Base-by-base conservation (phyloP, 306 rosid genomes). In the Oemleria cerasiformis region DNA sequence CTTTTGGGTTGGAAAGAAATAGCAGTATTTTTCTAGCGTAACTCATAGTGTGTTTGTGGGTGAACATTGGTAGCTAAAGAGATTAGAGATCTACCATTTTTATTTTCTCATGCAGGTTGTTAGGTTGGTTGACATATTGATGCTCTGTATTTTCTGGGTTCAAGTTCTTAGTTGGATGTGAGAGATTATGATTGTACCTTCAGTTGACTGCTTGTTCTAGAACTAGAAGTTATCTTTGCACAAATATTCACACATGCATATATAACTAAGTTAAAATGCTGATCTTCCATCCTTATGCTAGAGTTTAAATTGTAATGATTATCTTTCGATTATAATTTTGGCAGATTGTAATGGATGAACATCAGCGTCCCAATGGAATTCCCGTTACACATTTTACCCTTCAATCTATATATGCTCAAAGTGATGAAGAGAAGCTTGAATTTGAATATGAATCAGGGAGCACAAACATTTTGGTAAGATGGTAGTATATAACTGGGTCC, bases 321-420 rank as follows among this genome's bases (percentile, higher is more conserved):
- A 39, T 55, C 6, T 44, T n/a, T 50, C 19, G 2, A 14, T 75
- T 72, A 20, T 68, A 30, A 58, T 72, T 67, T 77, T 81, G 83
- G 77, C 85, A 93, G 98, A 88, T 93, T 85, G 92, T 93, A 72
- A 93, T 93, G 98, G 98, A 93, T 79, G 98, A 93, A 83, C 92
- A 93, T 70, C 92, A 86, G 82, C 88, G 96, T 43, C 59, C 97
- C 58, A 91, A 91, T 86, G 98, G 98, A 76, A 93, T 93, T 68
- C 92, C 98, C 0, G 88, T 91, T 69, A 93, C 98, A 48, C 89
- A 83, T 63, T 91, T 93, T 83, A 88, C 88, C 55, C 90, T 93
- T 69, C 98, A 87, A 67, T 93, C 97, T 73, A 88, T 93, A 65
- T 93, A 88, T 83, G 92, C 98, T 16, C 96, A 91, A 85, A 86